A percentile compares a stretch with the other conserved stretches of the same genome.
Evolutionary conservation across 1,139 yeast species (phyloP).

Genomic region (Kodamaea suecica): DNA sequence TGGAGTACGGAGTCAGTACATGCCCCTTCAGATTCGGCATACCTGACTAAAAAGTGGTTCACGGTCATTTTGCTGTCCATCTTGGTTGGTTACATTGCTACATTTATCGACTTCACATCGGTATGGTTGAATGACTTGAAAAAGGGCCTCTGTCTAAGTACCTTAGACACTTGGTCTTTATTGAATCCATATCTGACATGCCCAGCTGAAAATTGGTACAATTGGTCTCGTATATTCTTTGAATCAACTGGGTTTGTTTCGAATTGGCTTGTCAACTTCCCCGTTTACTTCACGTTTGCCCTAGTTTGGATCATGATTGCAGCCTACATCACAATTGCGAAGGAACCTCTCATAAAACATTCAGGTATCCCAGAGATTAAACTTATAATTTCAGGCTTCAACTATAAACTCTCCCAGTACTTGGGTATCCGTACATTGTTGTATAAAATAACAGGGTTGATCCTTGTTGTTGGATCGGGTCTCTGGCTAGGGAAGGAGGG

Average conservation of each 20-base stretch:
- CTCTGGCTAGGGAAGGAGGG: conserved; percentile 93
- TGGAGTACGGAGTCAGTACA: conserved; percentile 19
- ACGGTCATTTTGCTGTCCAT: conserved; percentile 56
- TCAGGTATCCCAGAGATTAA: conserved; percentile 74
- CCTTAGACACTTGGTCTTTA: conserved; percentile 41
- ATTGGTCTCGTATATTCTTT: conserved; percentile 37
- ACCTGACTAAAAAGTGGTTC: conserved; percentile 49
- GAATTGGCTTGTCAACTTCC: conserved; percentile 32
- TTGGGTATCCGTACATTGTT: conserved; percentile 47
- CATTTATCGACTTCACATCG: conserved; percentile 56
- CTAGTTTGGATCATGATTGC: conserved; percentile 26
- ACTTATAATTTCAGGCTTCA: conserved; percentile 59
- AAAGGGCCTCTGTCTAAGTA: conserved; percentile 41
- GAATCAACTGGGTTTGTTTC: conserved; percentile 18
- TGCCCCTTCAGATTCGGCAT: conserved; percentile 9
- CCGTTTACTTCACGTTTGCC: conserved; percentile 36
- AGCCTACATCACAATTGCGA: conserved; percentile 27
- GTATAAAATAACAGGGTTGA: conserved; percentile 52
- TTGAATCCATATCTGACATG: conserved; percentile 46
- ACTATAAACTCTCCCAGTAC: conserved; percentile 40
- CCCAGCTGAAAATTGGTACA: conserved; percentile 42
- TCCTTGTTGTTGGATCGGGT: conserved; percentile 75
- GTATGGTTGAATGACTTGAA: conserved; percentile 65
- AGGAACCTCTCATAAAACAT: conserved; percentile 48
- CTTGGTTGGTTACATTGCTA: conserved; percentile 56